Evolutionary conservation across 768 basidiomycete genomes (phyloP), one percentile per base, ranked within the genome.

Genomic region (Tylopilus subfusipes): DNA sequence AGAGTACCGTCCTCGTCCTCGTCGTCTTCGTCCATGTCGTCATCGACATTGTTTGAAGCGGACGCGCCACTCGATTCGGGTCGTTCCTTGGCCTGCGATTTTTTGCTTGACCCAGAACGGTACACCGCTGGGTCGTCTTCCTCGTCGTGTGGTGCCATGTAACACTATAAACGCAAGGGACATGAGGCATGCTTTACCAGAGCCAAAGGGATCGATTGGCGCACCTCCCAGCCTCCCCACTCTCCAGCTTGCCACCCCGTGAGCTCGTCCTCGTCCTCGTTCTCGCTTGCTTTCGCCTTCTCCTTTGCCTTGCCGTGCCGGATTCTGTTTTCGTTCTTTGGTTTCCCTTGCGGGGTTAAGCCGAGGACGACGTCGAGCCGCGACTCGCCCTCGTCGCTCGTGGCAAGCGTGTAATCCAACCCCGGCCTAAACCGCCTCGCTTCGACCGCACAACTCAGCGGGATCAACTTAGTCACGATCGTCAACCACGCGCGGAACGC

Each of bases 71-170:
- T 55, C 45, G 64, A 43, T 19, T 53, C 38, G 19, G 54, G 49
- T 16, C 42, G 48, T 24, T 63, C 60, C 42, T 62, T 67, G 24
- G 45, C n/a, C n/a, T 65, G 56, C 10, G 60, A 27, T 43, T 66
- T 69, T 61, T 70, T 78, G 65, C 78, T 78, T 38, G 75, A 71
- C 18, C 78, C 76, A 21, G 84, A 80, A 27, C 93, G 87, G 69
- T 96, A 98, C 16, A 97, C 88, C 2, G 95, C 93, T 14, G 94
- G 94, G 69, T 98, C 95, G 58, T 96, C 94, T 64, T 93, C 92
- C 61, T 91, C 93, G 57, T 95, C 87, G 59, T 96, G 93, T 39
- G 92, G 90, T 2, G 93, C 90, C 82, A 97, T 89, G 70, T 98
- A 98, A 66, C 93, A 94, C 87, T 93, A 57, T 48, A 21, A 14